Base-by-base conservation (phyloP, 2,329 filamentous ascomycete species). In the Aspergillus pseudoglaucus region DNA sequence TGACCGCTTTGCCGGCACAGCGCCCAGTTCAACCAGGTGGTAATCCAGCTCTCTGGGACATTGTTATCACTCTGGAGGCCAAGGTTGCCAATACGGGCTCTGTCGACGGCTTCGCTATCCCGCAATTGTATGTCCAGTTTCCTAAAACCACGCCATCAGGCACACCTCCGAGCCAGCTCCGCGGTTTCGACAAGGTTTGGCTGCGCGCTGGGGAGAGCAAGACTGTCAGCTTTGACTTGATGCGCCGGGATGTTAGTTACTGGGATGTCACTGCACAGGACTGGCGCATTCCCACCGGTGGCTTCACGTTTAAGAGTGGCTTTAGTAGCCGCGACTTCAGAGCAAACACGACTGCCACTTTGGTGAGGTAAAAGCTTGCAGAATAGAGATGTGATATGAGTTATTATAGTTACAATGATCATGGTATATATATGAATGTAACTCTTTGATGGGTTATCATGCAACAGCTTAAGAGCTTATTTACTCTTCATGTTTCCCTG, bases 21-120 rank as follows among this genome's bases (percentile, higher is more conserved):
- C 39, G 32, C 3, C 22, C 50, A 18, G 48, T 53, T 10, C 55
- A 51, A 44, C 75, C 82, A 74, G 9, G 79, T 87, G 59, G 59
- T 4, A 59, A 62, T 40, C 50, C 53, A 2, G 46, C 49, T 9
- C 55, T 61, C 17, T 62, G 55, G 52, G 55, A 59, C 3, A 47
- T 40, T 8, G 37, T 62, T 6, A 58, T 57, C 42, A 51, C 52
- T 2, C 48, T 57, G 17, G 80, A 80, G 0, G 85, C 83, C 0
- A 80, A 79, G 17, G 76, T 93, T 53, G 84, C 77, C 55, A 94
- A 94, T 75, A 88, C 80, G 2, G 88, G 88, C 42, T 59, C 67
- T 0, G 58, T 82, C 0, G 74, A 67, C 2, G 86, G 86, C n/a
- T 85, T 88, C 33, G 87, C 89, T 62, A 77, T 93, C 1, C 77